Percentiles rank a stretch among this genome's conserved stretches.
phyloP scores from a whole-genome alignment of 2,329 filamentous ascomycete species.

The Corniculantispora saksenae region DNA sequence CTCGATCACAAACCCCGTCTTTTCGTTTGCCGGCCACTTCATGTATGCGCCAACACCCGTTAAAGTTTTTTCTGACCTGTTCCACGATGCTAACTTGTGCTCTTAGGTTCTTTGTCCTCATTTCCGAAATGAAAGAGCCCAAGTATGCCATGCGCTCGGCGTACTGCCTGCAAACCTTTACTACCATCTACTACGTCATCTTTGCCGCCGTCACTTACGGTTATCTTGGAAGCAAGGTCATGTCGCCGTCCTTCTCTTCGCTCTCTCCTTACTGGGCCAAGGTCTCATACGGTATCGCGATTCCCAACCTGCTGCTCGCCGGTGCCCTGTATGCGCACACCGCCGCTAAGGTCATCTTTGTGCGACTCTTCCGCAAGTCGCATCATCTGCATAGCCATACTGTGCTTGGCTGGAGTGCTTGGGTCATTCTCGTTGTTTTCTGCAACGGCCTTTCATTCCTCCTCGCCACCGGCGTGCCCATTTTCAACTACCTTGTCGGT shows the following conservation, averaged over 20 bases:
- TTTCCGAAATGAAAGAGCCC: slow-evolving; percentile 54
- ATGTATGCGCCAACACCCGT: slow-evolving; percentile 31
- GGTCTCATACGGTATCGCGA: slow-evolving; percentile 50
- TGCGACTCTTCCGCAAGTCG: slow-evolving; percentile 47
- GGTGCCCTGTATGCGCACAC: slow-evolving; percentile 53
- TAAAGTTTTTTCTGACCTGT: not conserved
- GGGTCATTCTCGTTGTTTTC: slow-evolving; percentile 47
- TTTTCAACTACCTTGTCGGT: slow-evolving; percentile 55
- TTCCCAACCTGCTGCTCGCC: slow-evolving; percentile 53
- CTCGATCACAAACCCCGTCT: slow-evolving; percentile 48
- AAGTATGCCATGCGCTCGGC: slow-evolving; percentile 54
- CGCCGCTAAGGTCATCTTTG: slow-evolving; percentile 52
- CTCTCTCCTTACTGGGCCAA: slow-evolving; percentile 48
- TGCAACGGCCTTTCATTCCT: slow-evolving; percentile 47
- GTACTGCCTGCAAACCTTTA: slow-evolving; percentile 49
- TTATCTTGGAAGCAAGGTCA: slow-evolving; percentile 48
- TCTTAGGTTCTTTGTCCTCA: slow-evolving; percentile 49
- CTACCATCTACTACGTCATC: slow-evolving; percentile 51
- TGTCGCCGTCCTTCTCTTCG: slow-evolving; percentile 50
- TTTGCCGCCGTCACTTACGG: slow-evolving; percentile 53
- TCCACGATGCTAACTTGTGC: not conserved
- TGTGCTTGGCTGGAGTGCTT: slow-evolving; percentile 46
- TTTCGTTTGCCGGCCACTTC: slow-evolving; percentile 54
- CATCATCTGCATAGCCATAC: slow-evolving; percentile 51
- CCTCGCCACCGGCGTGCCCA: slow-evolving; percentile 49